These are phyloP conservation scores for Cetraspora pellucida DNA, from an alignment of 192 early-diverging fungal genomes.

Conservation along the genomic window DNA sequence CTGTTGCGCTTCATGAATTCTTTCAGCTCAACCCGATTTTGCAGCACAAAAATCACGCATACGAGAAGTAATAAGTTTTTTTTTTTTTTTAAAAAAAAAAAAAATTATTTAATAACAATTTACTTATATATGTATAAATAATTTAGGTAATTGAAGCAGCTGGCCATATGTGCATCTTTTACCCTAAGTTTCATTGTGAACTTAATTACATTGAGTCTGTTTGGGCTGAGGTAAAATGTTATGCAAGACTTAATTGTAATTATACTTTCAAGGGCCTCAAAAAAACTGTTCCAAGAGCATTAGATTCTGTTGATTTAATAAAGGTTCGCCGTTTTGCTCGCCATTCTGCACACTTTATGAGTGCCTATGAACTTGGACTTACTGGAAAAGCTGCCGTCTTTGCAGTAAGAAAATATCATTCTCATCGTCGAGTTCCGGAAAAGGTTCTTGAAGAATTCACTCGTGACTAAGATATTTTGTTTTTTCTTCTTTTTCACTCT, in stretches of 20 bases:
- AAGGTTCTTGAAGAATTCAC: slow-evolving; percentile 1
- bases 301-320: slow-evolving; percentile 1
- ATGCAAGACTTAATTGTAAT: slow-evolving; percentile 22
- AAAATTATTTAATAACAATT: too few species aligned
- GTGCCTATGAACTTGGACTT: slow-evolving; percentile 7
- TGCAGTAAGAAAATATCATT: slow-evolving; percentile 15
- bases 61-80: too few species aligned
- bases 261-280: background rate
- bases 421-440: slow-evolving; percentile 4
- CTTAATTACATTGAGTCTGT: slow-evolving; percentile 29
- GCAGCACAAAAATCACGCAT: background rate
- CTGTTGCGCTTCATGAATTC: slow-evolving; percentile 6
- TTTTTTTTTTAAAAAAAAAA: too few species aligned
- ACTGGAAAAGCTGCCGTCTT: background rate
- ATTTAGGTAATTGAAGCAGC: slow-evolving; percentile 14
- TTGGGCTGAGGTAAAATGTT: slow-evolving; percentile 25
- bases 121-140: too few species aligned
- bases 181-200: slow-evolving; percentile 28
- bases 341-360: background rate
- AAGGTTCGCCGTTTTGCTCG: background rate
- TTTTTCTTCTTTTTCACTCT: too few species aligned
- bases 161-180: slow-evolving; percentile 21
- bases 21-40: slow-evolving; percentile 8
- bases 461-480: too few species aligned
- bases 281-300: slow-evolving; percentile 4